These are phyloP conservation scores for Blastobotrys americana DNA, from an alignment of 805 yeast genomes.

Conservation along the genomic window DNA sequence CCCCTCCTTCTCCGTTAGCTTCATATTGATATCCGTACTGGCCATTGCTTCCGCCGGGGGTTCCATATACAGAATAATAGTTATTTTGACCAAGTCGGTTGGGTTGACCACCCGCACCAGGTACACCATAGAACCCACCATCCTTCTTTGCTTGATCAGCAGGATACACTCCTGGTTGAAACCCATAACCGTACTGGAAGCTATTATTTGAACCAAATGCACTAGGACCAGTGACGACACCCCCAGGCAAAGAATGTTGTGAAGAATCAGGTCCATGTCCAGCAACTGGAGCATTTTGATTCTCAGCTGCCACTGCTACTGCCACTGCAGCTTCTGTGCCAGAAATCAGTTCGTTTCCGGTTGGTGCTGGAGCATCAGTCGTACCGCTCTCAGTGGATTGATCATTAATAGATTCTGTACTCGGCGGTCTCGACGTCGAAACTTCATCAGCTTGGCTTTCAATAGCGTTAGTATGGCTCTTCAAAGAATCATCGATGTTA, in stretches of 20 bases:
- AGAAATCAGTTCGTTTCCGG: not conserved
- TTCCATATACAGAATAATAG: not conserved
- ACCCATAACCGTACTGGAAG: not conserved
- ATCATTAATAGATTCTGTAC: too few species aligned
- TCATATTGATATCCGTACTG: not conserved
- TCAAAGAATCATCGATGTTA: too few species aligned
- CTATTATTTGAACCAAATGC: not conserved
- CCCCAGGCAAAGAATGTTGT: too few species aligned
- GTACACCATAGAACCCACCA: not conserved
- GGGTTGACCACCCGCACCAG: not conserved
- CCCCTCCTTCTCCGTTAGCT: not conserved
- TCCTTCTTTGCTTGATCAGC: not conserved
- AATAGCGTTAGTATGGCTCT: too few species aligned
- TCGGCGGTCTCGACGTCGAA: too few species aligned
- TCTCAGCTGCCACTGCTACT: not conserved
- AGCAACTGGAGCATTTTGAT: not conserved
- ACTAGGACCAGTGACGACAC: not conserved
- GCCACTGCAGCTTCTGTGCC: conserved; percentile 5
- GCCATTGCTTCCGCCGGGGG: not conserved
- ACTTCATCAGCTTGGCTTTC: too few species aligned
- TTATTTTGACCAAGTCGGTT: not conserved
- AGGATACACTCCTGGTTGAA: not conserved
- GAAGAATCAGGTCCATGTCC: not conserved
- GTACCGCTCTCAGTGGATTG: too few species aligned
- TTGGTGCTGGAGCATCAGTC: too few species aligned